Evolutionary conservation across 176 grass and related monocot species (phyloP).

Genomic region (Triticum dicoccoides): DNA sequence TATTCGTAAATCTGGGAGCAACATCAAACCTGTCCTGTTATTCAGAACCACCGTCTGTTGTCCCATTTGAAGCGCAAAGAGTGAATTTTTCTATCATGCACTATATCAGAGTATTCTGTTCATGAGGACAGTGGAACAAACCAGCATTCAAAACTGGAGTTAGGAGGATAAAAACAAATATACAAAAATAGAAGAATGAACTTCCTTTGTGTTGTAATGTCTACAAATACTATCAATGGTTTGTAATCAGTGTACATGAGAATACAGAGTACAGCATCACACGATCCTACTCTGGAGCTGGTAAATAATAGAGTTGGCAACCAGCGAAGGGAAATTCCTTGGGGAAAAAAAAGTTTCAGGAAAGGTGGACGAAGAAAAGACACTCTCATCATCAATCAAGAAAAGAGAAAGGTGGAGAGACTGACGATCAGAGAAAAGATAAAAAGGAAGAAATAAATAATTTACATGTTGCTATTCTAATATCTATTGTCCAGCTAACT

Average conservation of each 20-base stretch:
- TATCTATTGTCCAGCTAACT: conserved; percentile 44
- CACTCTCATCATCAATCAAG: not conserved
- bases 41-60: not conserved
- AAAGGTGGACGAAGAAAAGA: not conserved
- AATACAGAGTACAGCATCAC: conserved; percentile 24
- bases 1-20: not conserved
- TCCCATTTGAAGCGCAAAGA: not conserved
- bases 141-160: not conserved
- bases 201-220: not conserved
- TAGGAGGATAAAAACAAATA: not conserved
- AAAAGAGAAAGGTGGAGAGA: not conserved
- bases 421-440: not conserved
- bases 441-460: conserved; percentile 30
- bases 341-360: not conserved
- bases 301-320: conserved; percentile 3
- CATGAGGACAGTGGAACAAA: not conserved
- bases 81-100: no score
- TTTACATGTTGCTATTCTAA: conserved; percentile 41
- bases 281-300: not conserved
- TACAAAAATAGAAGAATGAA: not conserved
- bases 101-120: not conserved
- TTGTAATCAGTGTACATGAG: not conserved
- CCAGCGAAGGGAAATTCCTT: not conserved
- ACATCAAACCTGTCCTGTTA: not conserved
- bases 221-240: not conserved